Conservation (phyloP, 306 rosid genomes). For the Pueraria montana region DNA sequence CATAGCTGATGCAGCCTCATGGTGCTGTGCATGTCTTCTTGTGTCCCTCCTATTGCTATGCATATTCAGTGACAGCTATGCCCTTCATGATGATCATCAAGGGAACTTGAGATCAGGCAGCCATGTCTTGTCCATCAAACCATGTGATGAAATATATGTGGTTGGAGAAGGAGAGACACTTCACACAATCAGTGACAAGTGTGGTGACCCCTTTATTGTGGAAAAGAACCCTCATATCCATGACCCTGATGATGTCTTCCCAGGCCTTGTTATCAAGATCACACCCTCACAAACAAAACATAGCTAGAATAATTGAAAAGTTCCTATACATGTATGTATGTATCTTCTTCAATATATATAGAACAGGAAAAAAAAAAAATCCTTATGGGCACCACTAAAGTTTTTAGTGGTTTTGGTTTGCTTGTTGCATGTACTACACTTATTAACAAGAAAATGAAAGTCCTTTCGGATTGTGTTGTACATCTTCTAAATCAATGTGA, state of each 20-base stretch:
- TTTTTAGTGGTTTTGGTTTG: not conserved
- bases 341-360: not conserved
- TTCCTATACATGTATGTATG: not conserved
- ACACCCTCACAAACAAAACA: constrained; percentile 29
- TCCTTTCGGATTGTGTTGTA: not conserved
- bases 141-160: constrained; percentile 61
- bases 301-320: not conserved
- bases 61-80: constrained; percentile 30
- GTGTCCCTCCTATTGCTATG: constrained; percentile 46
- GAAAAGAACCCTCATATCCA: constrained; percentile 63
- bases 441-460: not conserved
- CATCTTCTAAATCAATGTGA: not conserved
- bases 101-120: not conserved
- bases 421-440: not conserved
- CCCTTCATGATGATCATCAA: not conserved
- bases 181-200: constrained; percentile 61
- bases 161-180: constrained; percentile 65
- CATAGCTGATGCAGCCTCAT: constrained; percentile 53
- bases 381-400: not conserved
- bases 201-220: constrained; percentile 58
- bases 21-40: constrained; percentile 53
- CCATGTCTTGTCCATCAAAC: constrained; percentile 18
- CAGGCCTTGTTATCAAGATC: constrained; percentile 46
- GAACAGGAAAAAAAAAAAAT: not conserved
- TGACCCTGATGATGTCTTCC: constrained; percentile 52